phyloP scores from a whole-genome alignment of 371 early-diverging fungal genomes.

The Amoeboaphelidium occidentale region DNA sequence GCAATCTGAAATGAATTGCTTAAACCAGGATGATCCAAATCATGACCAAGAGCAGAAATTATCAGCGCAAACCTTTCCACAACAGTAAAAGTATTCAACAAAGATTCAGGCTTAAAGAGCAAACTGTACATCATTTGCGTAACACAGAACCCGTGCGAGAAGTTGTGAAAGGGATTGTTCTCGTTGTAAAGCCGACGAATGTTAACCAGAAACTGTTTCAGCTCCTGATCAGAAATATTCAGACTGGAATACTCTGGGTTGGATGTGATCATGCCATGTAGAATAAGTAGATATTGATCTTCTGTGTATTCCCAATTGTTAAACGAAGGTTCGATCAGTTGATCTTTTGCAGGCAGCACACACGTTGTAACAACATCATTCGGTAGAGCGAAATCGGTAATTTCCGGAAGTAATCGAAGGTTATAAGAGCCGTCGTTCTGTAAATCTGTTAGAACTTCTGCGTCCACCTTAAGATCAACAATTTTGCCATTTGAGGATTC shows the following conservation, averaged over 20 bases:
- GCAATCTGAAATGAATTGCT: not conserved
- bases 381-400: not conserved
- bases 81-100: not conserved
- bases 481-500: not conserved
- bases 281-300: not conserved
- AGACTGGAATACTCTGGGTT: not conserved
- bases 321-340: not conserved
- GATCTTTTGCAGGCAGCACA: not conserved
- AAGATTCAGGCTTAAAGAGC: not conserved
- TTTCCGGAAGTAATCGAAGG: not conserved
- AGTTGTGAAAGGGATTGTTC: not conserved
- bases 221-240: not conserved
- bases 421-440: too few species aligned
- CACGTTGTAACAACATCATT: not conserved
- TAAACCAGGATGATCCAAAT: not conserved
- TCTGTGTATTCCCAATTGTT: not conserved
- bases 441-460: not conserved
- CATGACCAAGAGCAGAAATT: not conserved
- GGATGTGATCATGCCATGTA: not conserved
- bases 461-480: not conserved
- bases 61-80: not conserved
- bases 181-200: not conserved
- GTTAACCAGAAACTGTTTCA: not conserved
- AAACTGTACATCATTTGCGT: not conserved
- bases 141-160: not conserved